Percentiles rank a stretch among this genome's conserved stretches.
These are phyloP conservation scores for Hygrophoropsis aurantiaca DNA, from an alignment of 768 basidiomycete genomes.

Conservation along the genomic window DNA sequence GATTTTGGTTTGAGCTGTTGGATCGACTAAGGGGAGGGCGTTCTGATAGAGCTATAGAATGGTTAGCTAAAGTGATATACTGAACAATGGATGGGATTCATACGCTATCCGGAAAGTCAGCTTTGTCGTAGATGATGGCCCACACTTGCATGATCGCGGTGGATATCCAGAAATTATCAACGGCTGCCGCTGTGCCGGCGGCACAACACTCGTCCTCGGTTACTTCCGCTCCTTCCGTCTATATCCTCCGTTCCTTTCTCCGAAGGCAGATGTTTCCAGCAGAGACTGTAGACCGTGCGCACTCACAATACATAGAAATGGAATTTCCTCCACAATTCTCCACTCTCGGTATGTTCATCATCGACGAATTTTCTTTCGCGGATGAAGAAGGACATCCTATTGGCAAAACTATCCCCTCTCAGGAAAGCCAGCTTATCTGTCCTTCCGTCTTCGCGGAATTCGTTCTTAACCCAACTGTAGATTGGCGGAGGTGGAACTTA, in stretches of 20 bases:
- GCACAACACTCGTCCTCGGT: not conserved
- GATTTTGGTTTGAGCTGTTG: constrained; percentile 54
- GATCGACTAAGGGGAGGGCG: constrained; percentile 59
- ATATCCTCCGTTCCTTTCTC: not conserved
- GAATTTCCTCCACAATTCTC: constrained; percentile 42
- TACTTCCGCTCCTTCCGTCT: constrained; percentile 5
- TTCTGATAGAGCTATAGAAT: constrained; percentile 58
- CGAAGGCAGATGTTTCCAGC: no score
- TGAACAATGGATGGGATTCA: constrained; percentile 11
- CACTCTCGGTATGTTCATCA: constrained; percentile 88
- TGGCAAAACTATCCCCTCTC: constrained; percentile 43
- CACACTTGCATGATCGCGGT: constrained; percentile 41
- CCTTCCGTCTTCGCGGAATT: no score
- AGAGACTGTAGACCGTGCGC: no score
- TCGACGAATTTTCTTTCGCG: constrained; percentile 73
- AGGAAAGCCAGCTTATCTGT: constrained; percentile 38
- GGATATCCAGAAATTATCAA: constrained; percentile 11
- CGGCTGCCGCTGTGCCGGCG: constrained; percentile 5
- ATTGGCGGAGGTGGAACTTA: constrained; percentile 91
- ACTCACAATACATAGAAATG: constrained; percentile 6
- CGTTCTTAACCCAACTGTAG: constrained; percentile 31
- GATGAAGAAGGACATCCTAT: constrained; percentile 57
- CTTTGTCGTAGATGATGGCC: constrained; percentile 37
- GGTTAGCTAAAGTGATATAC: constrained; percentile 8
- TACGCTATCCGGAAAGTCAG: constrained; percentile 35